Base-by-base conservation (phyloP, 2,329 filamentous ascomycete genomes). In the Biscogniauxia mediterranea region DNA sequence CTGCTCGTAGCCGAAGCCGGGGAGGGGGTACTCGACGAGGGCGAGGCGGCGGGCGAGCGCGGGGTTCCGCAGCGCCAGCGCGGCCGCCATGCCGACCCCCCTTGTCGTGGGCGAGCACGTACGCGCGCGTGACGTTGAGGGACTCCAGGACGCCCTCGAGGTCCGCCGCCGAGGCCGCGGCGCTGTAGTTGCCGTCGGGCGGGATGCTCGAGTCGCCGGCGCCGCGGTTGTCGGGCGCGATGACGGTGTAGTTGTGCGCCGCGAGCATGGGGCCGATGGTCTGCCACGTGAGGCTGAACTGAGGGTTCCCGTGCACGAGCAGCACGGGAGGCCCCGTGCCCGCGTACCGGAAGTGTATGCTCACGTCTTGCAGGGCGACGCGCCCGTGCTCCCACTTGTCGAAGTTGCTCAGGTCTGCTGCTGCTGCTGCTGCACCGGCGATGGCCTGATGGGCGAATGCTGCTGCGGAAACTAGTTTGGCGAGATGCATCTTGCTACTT, bases 31-130 rank as follows among this genome's bases (percentile, higher is more conserved):
- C 62, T 82, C 79, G 0, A 73, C 64, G 0, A 80, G 20, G 2
- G 69, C 74, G 2, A 81, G 61, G 32, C 70, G 69, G 55, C 70
- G 71, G 5, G 81, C 74, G 0, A 74, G 49, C 0, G 64, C 61
- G 0, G 75, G 77, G 61, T 79, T 60, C 57, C 76, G 70, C 4
- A 72, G 68, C 0, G 78, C 77, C 0, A 81, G 70, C 0, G 78
- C 77, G 0, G 74, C 65, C 2, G 78, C 78, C 28, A 78, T 69
- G 0, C 79, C 80, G 3, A 73, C 75, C 17, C 79, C 79, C 79
- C 59, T 80, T 81, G 59, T 82, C 80, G 62, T 81, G 79, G 0
- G 75, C 70, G 62, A 81, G 76, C 0, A 81, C 75, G 60, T 79
- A 79, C 1, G 77, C 69, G 25, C 72, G 75, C 1, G 74, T 75